These are phyloP conservation scores for Debaryomyces singareniensis DNA, from an alignment of 1,139 yeast species.

Conservation along the genomic window DNA sequence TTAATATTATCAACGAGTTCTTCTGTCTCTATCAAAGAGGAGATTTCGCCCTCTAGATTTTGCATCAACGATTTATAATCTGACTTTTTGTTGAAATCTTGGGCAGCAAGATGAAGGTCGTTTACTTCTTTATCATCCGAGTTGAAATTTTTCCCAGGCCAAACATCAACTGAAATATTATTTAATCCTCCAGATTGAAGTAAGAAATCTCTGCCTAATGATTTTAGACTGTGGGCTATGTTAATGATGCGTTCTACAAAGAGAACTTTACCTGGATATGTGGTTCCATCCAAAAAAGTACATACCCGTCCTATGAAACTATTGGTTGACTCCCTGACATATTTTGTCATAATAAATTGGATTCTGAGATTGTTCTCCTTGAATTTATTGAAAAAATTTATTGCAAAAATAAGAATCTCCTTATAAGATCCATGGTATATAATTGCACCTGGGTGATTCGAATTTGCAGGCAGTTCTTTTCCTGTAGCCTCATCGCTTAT, in stretches of 20 bases:
- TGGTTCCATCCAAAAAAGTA: background rate
- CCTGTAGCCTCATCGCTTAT: background rate
- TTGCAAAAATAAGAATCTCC: conserved; percentile 22
- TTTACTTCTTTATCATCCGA: conserved; percentile 7
- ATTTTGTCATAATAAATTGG: conserved; percentile 6
- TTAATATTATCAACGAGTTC: background rate
- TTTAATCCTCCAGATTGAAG: conserved; percentile 7
- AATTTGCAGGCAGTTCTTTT: conserved; percentile 7
- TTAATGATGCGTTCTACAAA: conserved; percentile 13
- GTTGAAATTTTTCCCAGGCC: conserved; percentile 8
- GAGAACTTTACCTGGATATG: conserved; percentile 14
- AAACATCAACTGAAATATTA: conserved; percentile 9
- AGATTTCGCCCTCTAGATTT: background rate
- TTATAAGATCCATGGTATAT: conserved; percentile 27
- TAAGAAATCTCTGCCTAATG: conserved; percentile 15
- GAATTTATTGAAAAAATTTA: conserved; percentile 15
- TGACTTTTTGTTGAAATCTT: background rate
- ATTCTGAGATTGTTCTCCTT: conserved; percentile 6
- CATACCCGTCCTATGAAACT: no score
- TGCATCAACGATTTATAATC: background rate
- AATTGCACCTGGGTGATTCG: conserved; percentile 19
- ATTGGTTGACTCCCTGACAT: no score
- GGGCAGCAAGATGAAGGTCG: background rate
- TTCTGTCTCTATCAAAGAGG: background rate
- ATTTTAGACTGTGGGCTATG: conserved; percentile 12